These are phyloP conservation scores for Eucalyptus grandis DNA, from an alignment of 345 rosid genomes.

Conservation along the genomic window DNA sequence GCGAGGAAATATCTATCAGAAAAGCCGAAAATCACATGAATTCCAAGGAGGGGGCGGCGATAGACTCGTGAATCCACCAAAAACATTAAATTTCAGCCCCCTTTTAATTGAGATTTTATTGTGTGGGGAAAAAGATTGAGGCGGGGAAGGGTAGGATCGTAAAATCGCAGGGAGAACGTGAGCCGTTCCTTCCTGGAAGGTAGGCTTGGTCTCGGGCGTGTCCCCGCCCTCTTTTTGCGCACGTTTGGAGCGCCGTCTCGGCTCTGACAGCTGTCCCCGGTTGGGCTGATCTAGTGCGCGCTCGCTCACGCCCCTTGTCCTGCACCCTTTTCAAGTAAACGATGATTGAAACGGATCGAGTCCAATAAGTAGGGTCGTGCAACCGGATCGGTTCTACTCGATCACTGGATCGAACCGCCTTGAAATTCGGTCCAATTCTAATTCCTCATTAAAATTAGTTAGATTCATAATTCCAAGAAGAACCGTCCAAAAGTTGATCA, in stretches of 20 bases:
- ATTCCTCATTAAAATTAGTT: no score
- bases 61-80: not conserved
- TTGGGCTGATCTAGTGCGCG: not conserved
- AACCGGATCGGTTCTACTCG: not conserved
- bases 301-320: not conserved
- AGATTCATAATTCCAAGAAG: no score
- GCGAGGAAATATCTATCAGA: not conserved
- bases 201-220: not conserved
- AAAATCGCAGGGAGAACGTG: not conserved
- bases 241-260: conserved; percentile 2
- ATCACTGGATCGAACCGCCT: not conserved
- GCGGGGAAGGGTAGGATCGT: not conserved
- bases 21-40: not conserved
- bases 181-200: not conserved
- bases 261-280: not conserved
- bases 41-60: not conserved
- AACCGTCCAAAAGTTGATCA: no score
- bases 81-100: not conserved
- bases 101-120: not conserved
- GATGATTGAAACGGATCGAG: not conserved
- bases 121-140: not conserved
- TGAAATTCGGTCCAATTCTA: no score
- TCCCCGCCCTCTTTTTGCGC: not conserved
- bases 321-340: not conserved
- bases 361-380: not conserved